phyloP scores from a whole-genome alignment of 2,329 filamentous ascomycete genomes.

The Zymoseptoria crescenta region DNA sequence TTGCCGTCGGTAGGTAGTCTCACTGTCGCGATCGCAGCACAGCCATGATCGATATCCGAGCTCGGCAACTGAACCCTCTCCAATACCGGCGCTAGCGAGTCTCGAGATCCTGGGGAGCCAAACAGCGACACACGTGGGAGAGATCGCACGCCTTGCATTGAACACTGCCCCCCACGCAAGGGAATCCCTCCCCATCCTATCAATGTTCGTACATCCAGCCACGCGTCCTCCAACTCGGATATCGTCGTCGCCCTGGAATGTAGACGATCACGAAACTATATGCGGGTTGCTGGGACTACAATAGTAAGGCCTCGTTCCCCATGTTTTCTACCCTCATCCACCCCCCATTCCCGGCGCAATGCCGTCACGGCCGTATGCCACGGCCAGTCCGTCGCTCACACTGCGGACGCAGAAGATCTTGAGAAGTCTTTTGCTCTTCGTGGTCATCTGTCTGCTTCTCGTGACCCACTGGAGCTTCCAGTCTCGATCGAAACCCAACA shows the following conservation, averaged over 20 bases:
- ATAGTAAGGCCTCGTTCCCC: background rate
- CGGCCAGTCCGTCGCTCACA: background rate
- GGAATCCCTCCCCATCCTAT: background rate
- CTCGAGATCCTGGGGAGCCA: no score
- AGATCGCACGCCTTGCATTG: no score
- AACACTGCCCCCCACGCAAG: no score
- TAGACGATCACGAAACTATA: background rate
- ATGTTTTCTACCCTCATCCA: background rate
- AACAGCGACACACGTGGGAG: no score
- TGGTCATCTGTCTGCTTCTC: background rate
- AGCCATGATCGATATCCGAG: no score
- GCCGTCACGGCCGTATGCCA: background rate
- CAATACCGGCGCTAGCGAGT: no score
- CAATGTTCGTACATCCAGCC: background rate
- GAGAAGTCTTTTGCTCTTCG: background rate
- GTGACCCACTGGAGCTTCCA: background rate
- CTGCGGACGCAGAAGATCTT: background rate
- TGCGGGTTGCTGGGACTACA: background rate
- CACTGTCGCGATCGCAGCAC: no score
- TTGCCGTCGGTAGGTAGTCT: no score
- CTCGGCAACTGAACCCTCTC: no score
- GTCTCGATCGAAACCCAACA: background rate
- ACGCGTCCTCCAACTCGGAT: background rate
- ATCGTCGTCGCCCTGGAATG: background rate
- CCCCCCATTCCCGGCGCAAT: background rate